Percentiles rank a stretch among this genome's conserved stretches.
Conservation (phyloP, 495 filamentous ascomycete species). For the Talaromyces nanjingensis region DNA sequence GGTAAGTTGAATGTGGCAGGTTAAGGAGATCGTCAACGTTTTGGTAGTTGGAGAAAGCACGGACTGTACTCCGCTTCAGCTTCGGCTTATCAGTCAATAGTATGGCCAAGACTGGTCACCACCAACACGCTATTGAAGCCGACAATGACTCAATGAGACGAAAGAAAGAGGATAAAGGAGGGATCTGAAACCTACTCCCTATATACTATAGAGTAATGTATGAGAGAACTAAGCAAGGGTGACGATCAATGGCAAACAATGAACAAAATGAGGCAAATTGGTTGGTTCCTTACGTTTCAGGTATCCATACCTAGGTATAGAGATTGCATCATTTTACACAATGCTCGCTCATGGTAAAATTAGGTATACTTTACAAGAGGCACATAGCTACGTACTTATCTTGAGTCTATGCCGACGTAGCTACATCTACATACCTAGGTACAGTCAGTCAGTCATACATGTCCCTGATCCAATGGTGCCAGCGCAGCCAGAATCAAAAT, state of each 20-base stretch:
- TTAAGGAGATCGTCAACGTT: not conserved
- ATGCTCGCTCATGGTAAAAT: not conserved
- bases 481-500: not conserved
- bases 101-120: too few species aligned
- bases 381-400: not conserved
- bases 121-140: too few species aligned
- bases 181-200: not conserved
- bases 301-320: not conserved
- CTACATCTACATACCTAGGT: not conserved
- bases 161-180: not conserved
- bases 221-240: not conserved
- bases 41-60: not conserved
- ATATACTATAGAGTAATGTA: not conserved
- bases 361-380: not conserved
- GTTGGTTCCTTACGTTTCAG: not conserved
- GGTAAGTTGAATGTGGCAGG: not conserved
- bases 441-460: not conserved
- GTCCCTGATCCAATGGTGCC: not conserved
- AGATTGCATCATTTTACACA: not conserved
- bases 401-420: not conserved
- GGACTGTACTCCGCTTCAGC: not conserved
- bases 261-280: not conserved
- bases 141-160: not conserved
- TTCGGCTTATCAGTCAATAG: not conserved
- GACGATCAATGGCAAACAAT: not conserved